phyloP scores from a whole-genome alignment of 2,329 filamentous ascomycete species.

The Colletotrichum eleusines region DNA sequence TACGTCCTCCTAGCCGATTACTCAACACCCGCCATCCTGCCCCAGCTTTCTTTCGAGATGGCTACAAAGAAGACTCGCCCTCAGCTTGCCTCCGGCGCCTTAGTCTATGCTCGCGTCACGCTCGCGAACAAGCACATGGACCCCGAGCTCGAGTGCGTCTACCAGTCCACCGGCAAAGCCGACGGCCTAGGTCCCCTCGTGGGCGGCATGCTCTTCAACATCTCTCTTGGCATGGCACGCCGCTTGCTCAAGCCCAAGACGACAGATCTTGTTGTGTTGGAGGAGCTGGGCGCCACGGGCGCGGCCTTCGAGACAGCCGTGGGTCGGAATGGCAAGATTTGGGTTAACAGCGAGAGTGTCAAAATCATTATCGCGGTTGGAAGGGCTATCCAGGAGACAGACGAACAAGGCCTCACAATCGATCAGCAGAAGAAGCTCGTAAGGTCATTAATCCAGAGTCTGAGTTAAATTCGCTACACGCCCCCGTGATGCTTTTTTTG shows the following conservation, averaged over 20 bases:
- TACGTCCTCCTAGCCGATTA: slow-evolving; percentile 80
- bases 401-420: slow-evolving; percentile 72
- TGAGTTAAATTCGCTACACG: slow-evolving; percentile 55
- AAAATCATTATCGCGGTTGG: slow-evolving; percentile 83
- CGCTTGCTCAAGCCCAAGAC: slow-evolving; percentile 77
- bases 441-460: slow-evolving; percentile 72
- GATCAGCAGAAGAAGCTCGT: slow-evolving; percentile 79
- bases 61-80: slow-evolving; percentile 94
- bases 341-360: slow-evolving; percentile 85
- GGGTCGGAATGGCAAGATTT: slow-evolving; percentile 91
- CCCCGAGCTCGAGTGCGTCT: slow-evolving; percentile 90
- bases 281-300: slow-evolving; percentile 81
- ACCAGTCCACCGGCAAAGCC: slow-evolving; percentile 85
- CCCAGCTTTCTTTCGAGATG: slow-evolving; percentile 91
- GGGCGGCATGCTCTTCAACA: slow-evolving; percentile 86
- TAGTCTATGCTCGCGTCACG: slow-evolving; percentile 90
- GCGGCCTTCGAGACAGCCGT: slow-evolving; percentile 94
- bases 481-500: slow-evolving; percentile 39
- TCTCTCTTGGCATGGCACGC: slow-evolving; percentile 86
- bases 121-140: slow-evolving; percentile 86
- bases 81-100: slow-evolving; percentile 76
- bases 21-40: slow-evolving; percentile 75
- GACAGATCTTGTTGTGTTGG: slow-evolving; percentile 76
- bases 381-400: slow-evolving; percentile 81
- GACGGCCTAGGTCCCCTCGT: slow-evolving; percentile 88